phyloP scores from a whole-genome alignment of 257 asterid species.

The Galeopsis tetrahit region DNA sequence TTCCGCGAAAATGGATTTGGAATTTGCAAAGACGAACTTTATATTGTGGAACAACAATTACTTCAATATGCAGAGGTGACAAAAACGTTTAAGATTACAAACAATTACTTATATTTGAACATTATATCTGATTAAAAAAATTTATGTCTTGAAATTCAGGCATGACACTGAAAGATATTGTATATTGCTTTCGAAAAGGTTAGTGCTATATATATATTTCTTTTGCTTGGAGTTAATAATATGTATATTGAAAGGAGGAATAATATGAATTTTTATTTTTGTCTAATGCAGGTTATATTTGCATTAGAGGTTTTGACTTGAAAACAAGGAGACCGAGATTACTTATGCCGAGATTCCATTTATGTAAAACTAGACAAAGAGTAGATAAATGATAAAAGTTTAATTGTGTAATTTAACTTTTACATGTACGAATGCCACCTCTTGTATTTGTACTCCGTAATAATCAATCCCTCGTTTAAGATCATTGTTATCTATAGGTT shows the following conservation, averaged over 20 bases:
- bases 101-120: background rate
- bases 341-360: slow-evolving; percentile 39
- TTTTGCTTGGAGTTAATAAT: too few relatives aligned
- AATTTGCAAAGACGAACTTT: slow-evolving; percentile 33
- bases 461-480: too few relatives aligned
- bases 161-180: slow-evolving; percentile 31
- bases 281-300: slow-evolving; percentile 40
- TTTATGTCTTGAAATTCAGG: slow-evolving; percentile 38
- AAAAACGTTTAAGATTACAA: background rate
- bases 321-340: slow-evolving; percentile 21
- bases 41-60: slow-evolving; percentile 55
- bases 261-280: background rate
- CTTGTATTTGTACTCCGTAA: too few relatives aligned
- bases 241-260: too few relatives aligned
- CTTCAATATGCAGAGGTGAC: slow-evolving; percentile 60
- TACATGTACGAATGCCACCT: too few relatives aligned
- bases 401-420: too few relatives aligned
- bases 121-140: slow-evolving; percentile 1
- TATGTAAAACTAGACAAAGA: slow-evolving; percentile 7
- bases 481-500: too few relatives aligned
- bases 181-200: slow-evolving; percentile 34
- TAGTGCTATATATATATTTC: background rate
- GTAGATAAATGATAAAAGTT: too few relatives aligned
- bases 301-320: slow-evolving; percentile 41
- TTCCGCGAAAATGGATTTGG: slow-evolving; percentile 46